phyloP scores from a whole-genome alignment of 805 yeast genomes.

The Debaryomyces hansenii region DNA sequence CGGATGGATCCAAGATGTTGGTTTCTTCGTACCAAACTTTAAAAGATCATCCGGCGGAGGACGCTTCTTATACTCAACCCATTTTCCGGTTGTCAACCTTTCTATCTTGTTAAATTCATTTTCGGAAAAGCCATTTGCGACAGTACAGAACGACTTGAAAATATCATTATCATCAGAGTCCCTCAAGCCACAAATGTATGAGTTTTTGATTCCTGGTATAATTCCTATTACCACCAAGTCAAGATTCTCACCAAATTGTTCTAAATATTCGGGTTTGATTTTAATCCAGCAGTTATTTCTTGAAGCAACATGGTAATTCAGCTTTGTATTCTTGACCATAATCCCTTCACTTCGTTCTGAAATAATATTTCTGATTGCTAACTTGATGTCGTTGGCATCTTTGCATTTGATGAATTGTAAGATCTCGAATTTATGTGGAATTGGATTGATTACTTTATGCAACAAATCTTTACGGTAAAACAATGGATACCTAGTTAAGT shows the following conservation, averaged over 20 bases:
- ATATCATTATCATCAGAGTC: conserved; percentile 38
- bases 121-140: conserved; percentile 80
- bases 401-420: conserved; percentile 40
- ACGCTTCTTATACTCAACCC: conserved; percentile 47
- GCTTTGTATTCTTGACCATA: conserved; percentile 63
- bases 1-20: conserved; percentile 81
- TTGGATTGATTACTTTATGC: conserved; percentile 42
- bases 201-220: conserved; percentile 66
- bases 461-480: conserved; percentile 56
- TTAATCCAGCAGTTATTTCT: conserved; percentile 77
- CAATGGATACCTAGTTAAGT: conserved; percentile 57
- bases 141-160: conserved; percentile 69
- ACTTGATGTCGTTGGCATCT: conserved; percentile 53
- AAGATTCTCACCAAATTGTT: conserved; percentile 81
- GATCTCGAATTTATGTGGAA: conserved; percentile 51
- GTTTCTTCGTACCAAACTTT: conserved; percentile 59
- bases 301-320: conserved; percentile 61
- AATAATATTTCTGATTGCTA: conserved; percentile 58
- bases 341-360: conserved; percentile 76
- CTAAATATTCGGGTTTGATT: conserved; percentile 86
- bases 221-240: conserved; percentile 82
- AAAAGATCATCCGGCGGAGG: conserved; percentile 44
- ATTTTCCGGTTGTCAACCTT: conserved; percentile 55
- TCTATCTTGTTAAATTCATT: conserved; percentile 63
- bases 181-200: conserved; percentile 73